Conservation (phyloP, 345 rosid species). For the Rhodomyrtus tomentosa region DNA sequence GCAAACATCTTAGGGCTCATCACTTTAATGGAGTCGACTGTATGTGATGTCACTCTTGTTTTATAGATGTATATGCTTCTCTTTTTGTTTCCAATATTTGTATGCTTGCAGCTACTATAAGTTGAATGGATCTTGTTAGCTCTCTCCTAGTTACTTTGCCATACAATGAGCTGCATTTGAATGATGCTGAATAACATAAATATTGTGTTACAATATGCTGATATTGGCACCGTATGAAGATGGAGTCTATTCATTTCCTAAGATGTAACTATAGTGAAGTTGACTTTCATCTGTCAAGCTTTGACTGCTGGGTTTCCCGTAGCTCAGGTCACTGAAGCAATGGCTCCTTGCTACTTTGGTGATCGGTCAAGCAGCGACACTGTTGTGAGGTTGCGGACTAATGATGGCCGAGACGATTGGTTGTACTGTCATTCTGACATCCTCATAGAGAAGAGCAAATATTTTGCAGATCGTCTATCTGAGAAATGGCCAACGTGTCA, state of each 20-base stretch:
- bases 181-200: not conserved
- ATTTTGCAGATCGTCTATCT: slow-evolving; percentile 81
- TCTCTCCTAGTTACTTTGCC: not conserved
- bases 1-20: not conserved
- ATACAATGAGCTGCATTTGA: not conserved
- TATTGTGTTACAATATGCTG: not conserved
- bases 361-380: slow-evolving; percentile 79
- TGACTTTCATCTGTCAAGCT: not conserved
- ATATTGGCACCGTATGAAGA: not conserved
- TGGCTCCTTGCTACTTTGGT: slow-evolving; percentile 4
- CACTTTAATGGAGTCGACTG: not conserved
- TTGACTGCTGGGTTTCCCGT: not conserved
- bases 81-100: not conserved
- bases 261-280: not conserved
- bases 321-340: not conserved
- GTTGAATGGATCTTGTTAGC: not conserved
- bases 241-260: not conserved
- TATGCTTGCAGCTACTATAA: not conserved
- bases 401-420: slow-evolving; percentile 79
- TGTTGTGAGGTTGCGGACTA: slow-evolving; percentile 75
- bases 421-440: slow-evolving; percentile 71
- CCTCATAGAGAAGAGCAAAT: slow-evolving; percentile 59
- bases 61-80: not conserved
- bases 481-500: slow-evolving; percentile 92
- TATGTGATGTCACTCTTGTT: not conserved